These are phyloP conservation scores for Phaeoacremonium minimum DNA, from an alignment of 2,329 filamentous ascomycete species.

Conservation along the genomic window DNA sequence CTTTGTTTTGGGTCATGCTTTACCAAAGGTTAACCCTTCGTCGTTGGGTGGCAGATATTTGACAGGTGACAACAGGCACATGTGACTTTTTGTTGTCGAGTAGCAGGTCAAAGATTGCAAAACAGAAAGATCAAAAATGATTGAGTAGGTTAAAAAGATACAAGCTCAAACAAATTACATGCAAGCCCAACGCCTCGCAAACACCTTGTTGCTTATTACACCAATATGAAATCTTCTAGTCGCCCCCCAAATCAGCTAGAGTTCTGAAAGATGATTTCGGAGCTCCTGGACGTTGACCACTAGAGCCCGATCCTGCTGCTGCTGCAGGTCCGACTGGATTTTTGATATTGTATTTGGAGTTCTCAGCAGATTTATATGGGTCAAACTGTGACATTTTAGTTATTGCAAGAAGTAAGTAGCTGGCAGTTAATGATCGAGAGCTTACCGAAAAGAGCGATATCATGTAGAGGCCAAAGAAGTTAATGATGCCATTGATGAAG, in stretches of 20 bases:
- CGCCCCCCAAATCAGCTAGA: slow-evolving; percentile 43
- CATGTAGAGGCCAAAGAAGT: slow-evolving; percentile 58
- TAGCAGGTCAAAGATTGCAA: neutral
- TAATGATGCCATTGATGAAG: slow-evolving; percentile 44
- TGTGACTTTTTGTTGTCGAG: no score
- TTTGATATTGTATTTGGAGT: slow-evolving; percentile 53
- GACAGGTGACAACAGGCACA: no score
- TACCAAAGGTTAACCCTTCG: no score
- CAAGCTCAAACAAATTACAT: neutral
- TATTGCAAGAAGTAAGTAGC: no score
- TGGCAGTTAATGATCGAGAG: no score
- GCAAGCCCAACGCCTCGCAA: neutral
- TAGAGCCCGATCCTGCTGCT: slow-evolving; percentile 9
- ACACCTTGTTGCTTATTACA: neutral
- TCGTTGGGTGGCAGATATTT: no score
- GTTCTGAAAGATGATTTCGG: slow-evolving; percentile 42
- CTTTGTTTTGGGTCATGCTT: no score
- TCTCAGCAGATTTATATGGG: slow-evolving; percentile 56
- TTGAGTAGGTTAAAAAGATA: neutral
- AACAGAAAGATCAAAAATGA: neutral
- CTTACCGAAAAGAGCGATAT: slow-evolving; percentile 56
- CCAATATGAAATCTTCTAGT: slow-evolving; percentile 3
- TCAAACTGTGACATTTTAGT: slow-evolving; percentile 58
- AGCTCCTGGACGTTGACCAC: slow-evolving; percentile 9
- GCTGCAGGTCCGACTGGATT: slow-evolving; percentile 24